phyloP scores from a whole-genome alignment of 345 rosid genomes.

The Populus simonii region DNA sequence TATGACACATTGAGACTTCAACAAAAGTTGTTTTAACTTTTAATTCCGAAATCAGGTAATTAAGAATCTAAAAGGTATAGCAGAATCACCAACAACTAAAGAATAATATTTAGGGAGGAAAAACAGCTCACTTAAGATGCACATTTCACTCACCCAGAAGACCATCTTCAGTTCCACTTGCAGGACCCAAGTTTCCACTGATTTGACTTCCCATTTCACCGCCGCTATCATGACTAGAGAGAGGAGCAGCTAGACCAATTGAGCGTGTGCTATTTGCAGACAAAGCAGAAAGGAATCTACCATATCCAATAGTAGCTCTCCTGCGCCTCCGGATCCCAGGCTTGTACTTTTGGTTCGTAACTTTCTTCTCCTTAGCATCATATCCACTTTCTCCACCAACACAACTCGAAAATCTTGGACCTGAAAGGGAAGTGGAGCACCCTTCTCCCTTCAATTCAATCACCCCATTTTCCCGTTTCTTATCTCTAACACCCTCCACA shows the following conservation, averaged over 20 bases:
- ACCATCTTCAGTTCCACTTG: constrained; percentile 27
- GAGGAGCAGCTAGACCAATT: constrained; percentile 24
- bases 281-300: constrained; percentile 25
- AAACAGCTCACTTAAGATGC: background rate
- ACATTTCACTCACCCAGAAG: constrained; percentile 37
- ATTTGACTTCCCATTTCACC: constrained; percentile 29
- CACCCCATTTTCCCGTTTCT: constrained; percentile 19
- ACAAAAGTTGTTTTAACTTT: background rate
- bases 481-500: constrained; percentile 2
- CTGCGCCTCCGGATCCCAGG: constrained; percentile 39
- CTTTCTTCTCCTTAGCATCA: constrained; percentile 48
- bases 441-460: constrained; percentile 31
- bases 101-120: too few species aligned
- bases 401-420: constrained; percentile 23
- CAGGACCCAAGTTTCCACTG: constrained; percentile 26
- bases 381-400: constrained; percentile 35
- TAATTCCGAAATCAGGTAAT: background rate
- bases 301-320: constrained; percentile 36
- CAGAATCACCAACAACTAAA: background rate
- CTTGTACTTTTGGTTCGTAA: constrained; percentile 46
- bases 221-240: constrained; percentile 13
- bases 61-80: background rate
- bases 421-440: constrained; percentile 23
- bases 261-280: constrained; percentile 12
- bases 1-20: too few species aligned